Percentiles rank a stretch among this genome's conserved stretches.
Evolutionary conservation across 495 filamentous ascomycete species (phyloP).

Genomic region (Hypoxylon subgilvum): DNA sequence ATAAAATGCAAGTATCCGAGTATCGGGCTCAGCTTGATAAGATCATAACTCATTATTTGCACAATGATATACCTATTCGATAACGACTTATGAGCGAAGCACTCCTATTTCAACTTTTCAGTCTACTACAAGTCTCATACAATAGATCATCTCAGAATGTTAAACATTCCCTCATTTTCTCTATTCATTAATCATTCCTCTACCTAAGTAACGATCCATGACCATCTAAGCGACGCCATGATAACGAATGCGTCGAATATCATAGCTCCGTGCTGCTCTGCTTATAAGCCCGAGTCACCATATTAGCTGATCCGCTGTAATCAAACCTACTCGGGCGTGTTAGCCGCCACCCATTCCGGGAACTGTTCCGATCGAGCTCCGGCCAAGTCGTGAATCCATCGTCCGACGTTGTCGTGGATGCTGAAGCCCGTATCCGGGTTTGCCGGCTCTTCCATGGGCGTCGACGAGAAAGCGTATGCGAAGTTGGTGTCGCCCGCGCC

Average conservation of each 20-base stretch:
- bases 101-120: neutral
- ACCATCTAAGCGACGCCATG: slow-evolving; percentile 23
- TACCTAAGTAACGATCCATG: slow-evolving; percentile 4
- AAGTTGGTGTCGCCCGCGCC: slow-evolving; percentile 45
- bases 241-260: slow-evolving; percentile 34
- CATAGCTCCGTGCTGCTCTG: slow-evolving; percentile 28
- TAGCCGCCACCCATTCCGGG: slow-evolving; percentile 35
- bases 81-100: too few species aligned
- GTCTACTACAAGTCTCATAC: too few species aligned
- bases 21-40: too few species aligned
- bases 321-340: slow-evolving; percentile 34
- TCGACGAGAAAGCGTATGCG: slow-evolving; percentile 48
- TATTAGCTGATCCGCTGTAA: slow-evolving; percentile 7
- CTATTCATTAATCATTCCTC: slow-evolving; percentile 20
- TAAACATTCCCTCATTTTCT: neutral
- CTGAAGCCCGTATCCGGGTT: slow-evolving; percentile 45
- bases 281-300: slow-evolving; percentile 29
- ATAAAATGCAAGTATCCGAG: too few species aligned
- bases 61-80: too few species aligned
- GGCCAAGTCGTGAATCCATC: slow-evolving; percentile 50
- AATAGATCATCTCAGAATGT: neutral
- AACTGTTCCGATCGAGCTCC: slow-evolving; percentile 40
- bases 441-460: slow-evolving; percentile 45
- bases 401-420: slow-evolving; percentile 55
- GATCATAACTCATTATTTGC: too few species aligned